These are phyloP conservation scores for Coelastrella sp. DNA, from an alignment of 139 green algal species.

Conservation along the genomic window DNA sequence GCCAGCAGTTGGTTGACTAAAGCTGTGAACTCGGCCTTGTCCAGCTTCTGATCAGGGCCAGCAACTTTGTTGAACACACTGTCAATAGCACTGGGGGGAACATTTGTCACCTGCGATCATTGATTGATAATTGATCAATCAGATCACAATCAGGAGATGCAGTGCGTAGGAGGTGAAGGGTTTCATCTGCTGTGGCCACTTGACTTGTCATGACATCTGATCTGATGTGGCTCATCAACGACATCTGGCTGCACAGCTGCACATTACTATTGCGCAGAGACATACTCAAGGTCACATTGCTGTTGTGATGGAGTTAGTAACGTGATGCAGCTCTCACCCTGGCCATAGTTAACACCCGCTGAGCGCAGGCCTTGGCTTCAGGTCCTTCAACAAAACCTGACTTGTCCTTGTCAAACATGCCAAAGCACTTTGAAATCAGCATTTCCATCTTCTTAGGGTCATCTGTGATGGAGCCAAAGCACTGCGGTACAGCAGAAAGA, in stretches of 20 bases:
- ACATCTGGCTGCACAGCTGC: background rate
- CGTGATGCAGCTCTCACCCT: background rate
- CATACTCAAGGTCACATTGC: background rate
- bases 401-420: conserved; percentile 43
- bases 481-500: conserved; percentile 31
- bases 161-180: background rate
- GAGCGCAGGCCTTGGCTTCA: background rate
- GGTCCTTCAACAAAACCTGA: conserved; percentile 19
- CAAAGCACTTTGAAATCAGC: conserved; percentile 28
- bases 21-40: conserved; percentile 25
- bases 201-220: no score
- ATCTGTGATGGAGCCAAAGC: conserved; percentile 14
- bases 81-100: background rate
- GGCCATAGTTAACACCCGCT: background rate
- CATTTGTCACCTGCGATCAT: background rate
- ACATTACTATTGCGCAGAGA: background rate
- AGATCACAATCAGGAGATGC: background rate
- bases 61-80: conserved; percentile 14
- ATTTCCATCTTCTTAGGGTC: conserved; percentile 29
- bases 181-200: background rate
- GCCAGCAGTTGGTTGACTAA: conserved; percentile 23
- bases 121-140: background rate
- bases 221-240: no score
- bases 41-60: conserved; percentile 34
- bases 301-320: background rate